phyloP scores from a whole-genome alignment of 768 basidiomycete species.

The Leccinum boreale region DNA sequence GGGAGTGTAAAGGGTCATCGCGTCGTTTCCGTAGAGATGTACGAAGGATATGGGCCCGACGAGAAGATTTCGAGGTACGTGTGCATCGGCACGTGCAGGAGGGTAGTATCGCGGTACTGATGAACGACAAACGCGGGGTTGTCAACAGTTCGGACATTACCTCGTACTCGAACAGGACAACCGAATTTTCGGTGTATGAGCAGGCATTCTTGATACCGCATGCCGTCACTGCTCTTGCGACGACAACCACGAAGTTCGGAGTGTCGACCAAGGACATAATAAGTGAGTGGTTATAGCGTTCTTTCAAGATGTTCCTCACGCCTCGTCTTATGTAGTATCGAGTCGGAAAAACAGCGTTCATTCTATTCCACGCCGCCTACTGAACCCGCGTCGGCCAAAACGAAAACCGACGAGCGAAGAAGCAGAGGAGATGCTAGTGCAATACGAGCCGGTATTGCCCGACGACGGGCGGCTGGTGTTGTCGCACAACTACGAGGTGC shows the following conservation, averaged over 20 bases:
- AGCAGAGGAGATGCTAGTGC: conserved; percentile 78
- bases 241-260: conserved; percentile 85
- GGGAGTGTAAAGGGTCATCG: conserved; percentile 62
- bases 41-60: conserved; percentile 69
- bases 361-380: conserved; percentile 63
- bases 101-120: background rate
- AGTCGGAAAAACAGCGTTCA: conserved; percentile 72
- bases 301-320: background rate
- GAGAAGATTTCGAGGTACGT: conserved; percentile 71
- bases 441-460: conserved; percentile 78
- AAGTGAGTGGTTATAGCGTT: conserved; percentile 44
- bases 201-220: conserved; percentile 70
- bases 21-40: conserved; percentile 83
- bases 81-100: background rate
- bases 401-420: conserved; percentile 74
- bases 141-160: conserved; percentile 49
- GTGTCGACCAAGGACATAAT: conserved; percentile 86
- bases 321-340: conserved; percentile 53
- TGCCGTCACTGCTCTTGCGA: conserved; percentile 63
- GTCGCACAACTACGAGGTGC: conserved; percentile 55
- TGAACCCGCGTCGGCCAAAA: conserved; percentile 84
- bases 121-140: background rate
- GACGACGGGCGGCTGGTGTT: conserved; percentile 61
- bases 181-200: conserved; percentile 57
- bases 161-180: conserved; percentile 50